These are phyloP conservation scores for Aspergillus awamori DNA, from an alignment of 2,329 filamentous ascomycete species.

Conservation along the genomic window DNA sequence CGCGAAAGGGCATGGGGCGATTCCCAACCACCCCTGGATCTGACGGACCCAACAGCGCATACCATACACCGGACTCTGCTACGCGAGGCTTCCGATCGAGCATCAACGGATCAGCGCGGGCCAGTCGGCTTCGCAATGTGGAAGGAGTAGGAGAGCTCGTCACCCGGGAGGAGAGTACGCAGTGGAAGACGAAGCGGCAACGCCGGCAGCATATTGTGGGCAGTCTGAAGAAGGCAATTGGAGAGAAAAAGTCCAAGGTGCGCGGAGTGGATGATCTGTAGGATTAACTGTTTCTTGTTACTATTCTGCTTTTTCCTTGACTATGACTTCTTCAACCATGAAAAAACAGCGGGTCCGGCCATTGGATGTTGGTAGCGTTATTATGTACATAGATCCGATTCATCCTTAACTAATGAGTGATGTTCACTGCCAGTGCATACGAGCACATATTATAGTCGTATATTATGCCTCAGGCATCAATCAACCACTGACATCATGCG, in stretches of 20 bases:
- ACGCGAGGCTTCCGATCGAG: constrained; percentile 39
- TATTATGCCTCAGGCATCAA: too few species aligned
- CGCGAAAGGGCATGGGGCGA: constrained; percentile 35
- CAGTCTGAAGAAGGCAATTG: constrained; percentile 41
- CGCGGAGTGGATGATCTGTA: constrained; percentile 38
- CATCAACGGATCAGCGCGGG: constrained; percentile 38
- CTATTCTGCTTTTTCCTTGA: constrained; percentile 12
- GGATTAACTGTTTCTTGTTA: constrained; percentile 13
- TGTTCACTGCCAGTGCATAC: background rate
- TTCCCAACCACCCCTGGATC: constrained; percentile 45
- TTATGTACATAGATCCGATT: constrained; percentile 6
- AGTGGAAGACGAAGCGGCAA: constrained; percentile 41
- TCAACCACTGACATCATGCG: too few species aligned
- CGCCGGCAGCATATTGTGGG: constrained; percentile 40
- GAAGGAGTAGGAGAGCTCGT: constrained; percentile 30
- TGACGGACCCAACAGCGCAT: constrained; percentile 38
- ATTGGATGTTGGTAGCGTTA: constrained; percentile 6
- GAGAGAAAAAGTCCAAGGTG: constrained; percentile 38
- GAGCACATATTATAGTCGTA: too few species aligned
- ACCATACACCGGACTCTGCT: constrained; percentile 47
- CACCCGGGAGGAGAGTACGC: constrained; percentile 33
- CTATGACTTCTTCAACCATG: background rate
- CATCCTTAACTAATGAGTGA: constrained; percentile 9
- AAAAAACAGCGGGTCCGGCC: constrained; percentile 14
- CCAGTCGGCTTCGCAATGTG: constrained; percentile 37